Base-by-base conservation (phyloP, 2,329 filamentous ascomycete species). In the Phyllosticta citribraziliensis region DNA sequence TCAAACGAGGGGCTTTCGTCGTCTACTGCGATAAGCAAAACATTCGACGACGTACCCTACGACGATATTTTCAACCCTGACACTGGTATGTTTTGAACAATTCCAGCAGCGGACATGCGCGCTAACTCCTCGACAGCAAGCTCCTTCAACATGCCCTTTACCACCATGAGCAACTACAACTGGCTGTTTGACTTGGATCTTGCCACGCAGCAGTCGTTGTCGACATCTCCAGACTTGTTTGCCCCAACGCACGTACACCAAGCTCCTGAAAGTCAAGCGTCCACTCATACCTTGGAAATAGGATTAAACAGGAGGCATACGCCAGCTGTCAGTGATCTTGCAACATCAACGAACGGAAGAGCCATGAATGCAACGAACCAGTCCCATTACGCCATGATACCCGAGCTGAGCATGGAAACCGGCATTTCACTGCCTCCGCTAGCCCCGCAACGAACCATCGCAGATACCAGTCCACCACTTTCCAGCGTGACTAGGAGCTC, bases 101-200 rank as follows among this genome's bases (percentile, higher is more conserved):
- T 51, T 51, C n/a, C 8, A 55, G 51, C 52, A 40, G 22, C 22
- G 22, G 24, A 60, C 47, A 19, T 60, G 35, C 58, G 50, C 53
- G 58, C 58, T 61, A 40, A 50, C 60, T 57, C 19, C 30, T 56
- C 56, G 19, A 40, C 50, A 68, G 83, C 83, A 30, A 84, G 79
- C 66, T 84, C 83, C 0, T 86, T 86, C 68, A 86, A 86, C 60
- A 84, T 84, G 72, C 84, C 84, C 5, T 86, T 84, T 68, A 85
- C 84, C 2, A 85, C 84, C 1, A 82, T 82, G 63, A 76, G 77
- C 64, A 84, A 86, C 61, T 86, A 86, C 67, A 83, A 82, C 62
- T 86, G 84, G 83, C 68, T 86, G 2, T 86, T 86, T 65, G 79
- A 82, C 53, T 69, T 81, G 61, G 74, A 78, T 58, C 67, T 72